Evolutionary conservation across 2,329 filamentous ascomycete species (phyloP).

Genomic region (Dothistroma pini): DNA sequence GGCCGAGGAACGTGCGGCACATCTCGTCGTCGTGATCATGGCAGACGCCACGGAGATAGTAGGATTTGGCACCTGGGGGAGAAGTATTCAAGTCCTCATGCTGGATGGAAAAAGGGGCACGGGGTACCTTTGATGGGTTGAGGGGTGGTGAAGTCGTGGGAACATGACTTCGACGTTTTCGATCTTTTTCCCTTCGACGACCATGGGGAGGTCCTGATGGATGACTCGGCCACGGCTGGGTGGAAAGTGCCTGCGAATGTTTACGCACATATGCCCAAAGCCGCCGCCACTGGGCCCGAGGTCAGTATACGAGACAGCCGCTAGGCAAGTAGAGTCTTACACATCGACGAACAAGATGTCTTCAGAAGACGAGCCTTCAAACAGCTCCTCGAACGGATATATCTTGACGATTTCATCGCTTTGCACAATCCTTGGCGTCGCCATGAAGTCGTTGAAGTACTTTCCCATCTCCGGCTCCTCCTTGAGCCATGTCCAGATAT

Average conservation of each 20-base stretch:
- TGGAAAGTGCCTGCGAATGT: neutral
- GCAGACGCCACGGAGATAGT: constrained; percentile 1
- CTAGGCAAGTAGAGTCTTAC: neutral
- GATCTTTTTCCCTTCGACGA: neutral
- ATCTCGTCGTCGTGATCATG: constrained; percentile 1
- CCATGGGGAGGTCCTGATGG: neutral
- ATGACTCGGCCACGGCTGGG: neutral
- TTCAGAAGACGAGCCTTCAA: neutral
- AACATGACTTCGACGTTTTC: neutral
- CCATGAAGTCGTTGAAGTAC: constrained; percentile 3
- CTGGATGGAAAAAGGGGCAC: neutral
- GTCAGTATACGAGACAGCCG: neutral
- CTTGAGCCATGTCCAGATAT: neutral
- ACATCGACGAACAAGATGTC: constrained; percentile 4
- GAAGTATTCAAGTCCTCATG: neutral
- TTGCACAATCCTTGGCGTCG: neutral
- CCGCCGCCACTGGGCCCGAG: neutral
- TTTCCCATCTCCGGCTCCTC: neutral
- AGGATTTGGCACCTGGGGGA: neutral
- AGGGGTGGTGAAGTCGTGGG: neutral
- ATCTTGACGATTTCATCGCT: neutral
- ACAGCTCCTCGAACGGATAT: constrained; percentile 3
- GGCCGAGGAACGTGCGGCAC: neutral
- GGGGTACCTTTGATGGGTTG: constrained; percentile 1
- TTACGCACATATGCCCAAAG: neutral